A percentile compares a stretch with the other conserved stretches of the same genome.
Conservation (phyloP, 129 eudicot species). For the Ambrosia artemisiifolia region DNA sequence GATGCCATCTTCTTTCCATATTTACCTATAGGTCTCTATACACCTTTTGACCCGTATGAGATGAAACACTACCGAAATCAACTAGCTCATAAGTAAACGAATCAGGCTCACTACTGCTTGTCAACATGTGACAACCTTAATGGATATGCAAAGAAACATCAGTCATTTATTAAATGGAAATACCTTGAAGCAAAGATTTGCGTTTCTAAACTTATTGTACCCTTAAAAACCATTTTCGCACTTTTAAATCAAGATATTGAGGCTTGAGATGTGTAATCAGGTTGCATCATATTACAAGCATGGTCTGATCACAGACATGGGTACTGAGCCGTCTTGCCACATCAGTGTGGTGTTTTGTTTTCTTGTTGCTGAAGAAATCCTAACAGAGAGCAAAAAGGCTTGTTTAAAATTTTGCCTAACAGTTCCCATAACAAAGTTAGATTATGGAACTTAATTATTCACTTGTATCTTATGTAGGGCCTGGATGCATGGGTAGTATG, state of each 20-base stretch:
- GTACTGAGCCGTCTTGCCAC: constrained; percentile 69
- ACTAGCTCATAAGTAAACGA: too few species aligned
- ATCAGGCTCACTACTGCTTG: constrained; percentile 73
- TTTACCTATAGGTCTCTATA: too few species aligned
- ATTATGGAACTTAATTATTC: too few species aligned
- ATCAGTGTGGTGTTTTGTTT: constrained; percentile 65
- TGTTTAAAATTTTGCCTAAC: too few species aligned
- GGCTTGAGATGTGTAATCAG: constrained; percentile 33
- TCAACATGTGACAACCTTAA: constrained; percentile 45
- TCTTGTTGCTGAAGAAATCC: constrained; percentile 39
- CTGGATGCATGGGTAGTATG: too few species aligned
- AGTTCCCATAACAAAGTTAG: too few species aligned
- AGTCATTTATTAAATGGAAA: constrained; percentile 80
- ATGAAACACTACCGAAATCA: too few species aligned
- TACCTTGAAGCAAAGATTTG: constrained; percentile 86
- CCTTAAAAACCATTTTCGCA: not conserved
- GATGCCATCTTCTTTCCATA: too few species aligned
- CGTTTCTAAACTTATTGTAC: not conserved
- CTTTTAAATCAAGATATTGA: not conserved
- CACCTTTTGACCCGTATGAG: too few species aligned
- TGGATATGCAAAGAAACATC: constrained; percentile 61
- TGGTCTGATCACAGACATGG: constrained; percentile 69
- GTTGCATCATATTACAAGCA: constrained; percentile 91
- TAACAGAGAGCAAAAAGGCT: too few species aligned
- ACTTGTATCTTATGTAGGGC: too few species aligned